A percentile compares a stretch with the other conserved stretches of the same genome.
Conservation (phyloP, 148 eudicot genomes). For the Cornus suecica region DNA sequence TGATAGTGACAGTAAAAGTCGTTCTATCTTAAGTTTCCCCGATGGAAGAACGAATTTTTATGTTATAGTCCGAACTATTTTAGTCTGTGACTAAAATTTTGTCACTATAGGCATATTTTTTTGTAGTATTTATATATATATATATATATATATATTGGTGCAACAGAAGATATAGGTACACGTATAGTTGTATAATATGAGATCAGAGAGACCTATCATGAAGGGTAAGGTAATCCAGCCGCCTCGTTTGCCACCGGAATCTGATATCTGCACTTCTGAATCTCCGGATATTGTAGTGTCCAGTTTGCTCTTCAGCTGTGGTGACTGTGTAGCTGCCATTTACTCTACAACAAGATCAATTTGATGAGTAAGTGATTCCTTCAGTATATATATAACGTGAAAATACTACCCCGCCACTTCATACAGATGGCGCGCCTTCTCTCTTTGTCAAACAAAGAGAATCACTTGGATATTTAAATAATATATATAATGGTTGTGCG, state of each 20-base stretch:
- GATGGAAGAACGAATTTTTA: no score
- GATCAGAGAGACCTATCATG: slow-evolving; percentile 19
- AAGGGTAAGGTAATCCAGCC: slow-evolving; percentile 39
- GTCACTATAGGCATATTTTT: no score
- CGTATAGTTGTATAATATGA: not conserved
- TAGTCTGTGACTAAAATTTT: no score
- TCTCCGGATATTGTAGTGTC: slow-evolving; percentile 10
- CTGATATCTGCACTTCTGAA: not conserved
- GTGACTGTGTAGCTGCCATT: not conserved
- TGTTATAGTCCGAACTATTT: no score
- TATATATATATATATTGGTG: no score
- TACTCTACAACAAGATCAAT: no score
- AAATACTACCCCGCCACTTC: not conserved
- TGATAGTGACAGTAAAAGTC: no score
- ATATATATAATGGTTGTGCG: no score
- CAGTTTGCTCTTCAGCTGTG: slow-evolving; percentile 1
- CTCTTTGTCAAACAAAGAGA: not conserved
- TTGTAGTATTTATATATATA: no score
- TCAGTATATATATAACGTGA: not conserved
- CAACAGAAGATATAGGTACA: no score
- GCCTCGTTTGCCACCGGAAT: slow-evolving; percentile 10
- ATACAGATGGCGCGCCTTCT: not conserved
- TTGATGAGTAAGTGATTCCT: not conserved
- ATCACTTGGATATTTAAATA: not conserved
- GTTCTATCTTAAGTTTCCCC: no score